Conservation (phyloP, 1,284 basidiomycete species). For the Dichomitus squalens region DNA sequence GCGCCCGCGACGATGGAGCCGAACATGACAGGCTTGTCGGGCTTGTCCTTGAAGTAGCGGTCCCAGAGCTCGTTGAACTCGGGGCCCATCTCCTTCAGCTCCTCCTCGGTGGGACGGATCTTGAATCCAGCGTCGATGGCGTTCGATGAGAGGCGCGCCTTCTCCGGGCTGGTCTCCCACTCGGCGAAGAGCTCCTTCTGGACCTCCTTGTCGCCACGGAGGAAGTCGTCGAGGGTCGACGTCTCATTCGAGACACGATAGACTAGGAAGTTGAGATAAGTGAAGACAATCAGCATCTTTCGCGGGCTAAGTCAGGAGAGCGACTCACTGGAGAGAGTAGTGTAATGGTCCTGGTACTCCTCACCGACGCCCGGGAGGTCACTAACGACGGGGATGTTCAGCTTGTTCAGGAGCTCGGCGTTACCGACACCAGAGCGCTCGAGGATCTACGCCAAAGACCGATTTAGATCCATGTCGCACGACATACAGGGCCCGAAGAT, state of each 20-base stretch:
- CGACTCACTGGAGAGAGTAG: constrained; percentile 58
- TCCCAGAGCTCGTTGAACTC: constrained; percentile 72
- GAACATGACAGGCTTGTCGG: constrained; percentile 78
- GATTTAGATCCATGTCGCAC: constrained; percentile 14
- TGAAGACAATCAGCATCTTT: not conserved
- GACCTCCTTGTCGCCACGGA: constrained; percentile 62
- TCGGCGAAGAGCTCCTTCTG: constrained; percentile 64
- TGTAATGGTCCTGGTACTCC: constrained; percentile 76
- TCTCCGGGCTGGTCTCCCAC: constrained; percentile 72
- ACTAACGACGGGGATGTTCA: constrained; percentile 63
- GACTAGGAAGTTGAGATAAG: constrained; percentile 49
- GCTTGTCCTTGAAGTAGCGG: constrained; percentile 73
- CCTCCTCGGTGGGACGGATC: constrained; percentile 68
- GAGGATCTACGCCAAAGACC: constrained; percentile 47
- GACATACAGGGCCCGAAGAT: not conserved
- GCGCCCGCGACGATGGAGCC: constrained; percentile 68
- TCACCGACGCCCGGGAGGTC: constrained; percentile 74
- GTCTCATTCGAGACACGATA: constrained; percentile 70
- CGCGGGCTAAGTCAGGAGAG: not conserved
- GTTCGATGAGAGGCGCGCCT: constrained; percentile 68
- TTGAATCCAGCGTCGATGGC: constrained; percentile 77
- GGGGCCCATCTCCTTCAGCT: constrained; percentile 76
- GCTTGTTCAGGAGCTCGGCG: constrained; percentile 52
- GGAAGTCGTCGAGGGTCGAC: constrained; percentile 65
- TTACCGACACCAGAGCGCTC: constrained; percentile 72